Evolutionary conservation across 2,329 filamentous ascomycete genomes (phyloP).

Genomic region (Monilinia vaccinii-corymbosi): DNA sequence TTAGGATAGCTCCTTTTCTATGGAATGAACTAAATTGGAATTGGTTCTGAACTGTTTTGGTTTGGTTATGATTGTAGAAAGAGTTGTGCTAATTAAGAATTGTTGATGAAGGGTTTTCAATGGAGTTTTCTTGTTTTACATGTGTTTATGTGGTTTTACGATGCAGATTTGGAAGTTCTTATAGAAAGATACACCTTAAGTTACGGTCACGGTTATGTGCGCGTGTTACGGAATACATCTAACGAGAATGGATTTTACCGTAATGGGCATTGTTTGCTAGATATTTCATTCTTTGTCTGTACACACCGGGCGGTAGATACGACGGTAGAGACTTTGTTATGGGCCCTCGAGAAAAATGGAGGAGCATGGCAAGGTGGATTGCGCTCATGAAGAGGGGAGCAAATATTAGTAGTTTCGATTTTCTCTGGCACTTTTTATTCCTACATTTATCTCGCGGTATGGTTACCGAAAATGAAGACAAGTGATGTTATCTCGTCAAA

Average conservation of each 20-base stretch:
- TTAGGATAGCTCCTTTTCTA: not conserved
- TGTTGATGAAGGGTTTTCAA: too few relatives aligned
- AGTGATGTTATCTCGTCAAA: not conserved
- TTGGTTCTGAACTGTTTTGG: too few relatives aligned
- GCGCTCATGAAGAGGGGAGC: not conserved
- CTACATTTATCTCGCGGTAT: not conserved
- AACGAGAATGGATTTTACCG: not conserved
- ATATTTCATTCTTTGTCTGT: not conserved
- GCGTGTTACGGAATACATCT: not conserved
- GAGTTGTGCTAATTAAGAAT: too few relatives aligned
- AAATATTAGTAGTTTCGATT: too few relatives aligned
- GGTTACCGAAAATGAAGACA: not conserved
- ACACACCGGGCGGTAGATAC: too few relatives aligned
- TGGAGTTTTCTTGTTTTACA: too few relatives aligned
- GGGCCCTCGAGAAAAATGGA: not conserved
- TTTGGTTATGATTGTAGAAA: not conserved
- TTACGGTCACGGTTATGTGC: not conserved
- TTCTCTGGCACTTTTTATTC: not conserved
- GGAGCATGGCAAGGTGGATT: not conserved
- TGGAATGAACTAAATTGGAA: not conserved
- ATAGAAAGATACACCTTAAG: not conserved
- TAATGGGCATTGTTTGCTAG: not conserved
- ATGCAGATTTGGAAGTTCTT: not conserved
- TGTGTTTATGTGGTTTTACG: too few relatives aligned
- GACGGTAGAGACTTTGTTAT: not conserved